These are phyloP conservation scores for Wolfiporia cocos DNA, from an alignment of 1,284 basidiomycete genomes.

Conservation along the genomic window DNA sequence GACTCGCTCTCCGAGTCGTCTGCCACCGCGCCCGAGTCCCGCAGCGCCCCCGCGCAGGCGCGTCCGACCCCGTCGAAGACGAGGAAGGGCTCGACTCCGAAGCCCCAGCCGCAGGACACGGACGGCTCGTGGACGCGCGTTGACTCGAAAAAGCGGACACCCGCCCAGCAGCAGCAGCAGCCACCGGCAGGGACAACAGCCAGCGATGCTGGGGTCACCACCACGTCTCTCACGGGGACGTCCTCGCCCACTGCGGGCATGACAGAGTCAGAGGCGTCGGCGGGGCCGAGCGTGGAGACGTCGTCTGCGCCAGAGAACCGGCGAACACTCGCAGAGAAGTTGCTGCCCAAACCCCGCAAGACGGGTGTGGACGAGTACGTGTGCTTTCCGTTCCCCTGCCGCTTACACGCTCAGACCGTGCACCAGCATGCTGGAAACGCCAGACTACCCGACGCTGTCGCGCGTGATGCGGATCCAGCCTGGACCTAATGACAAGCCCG, in stretches of 20 bases:
- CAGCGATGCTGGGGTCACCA: constrained; percentile 45
- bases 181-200: constrained; percentile 30
- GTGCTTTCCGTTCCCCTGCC: constrained; percentile 2
- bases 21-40: constrained; percentile 27
- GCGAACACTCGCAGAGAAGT: constrained; percentile 50
- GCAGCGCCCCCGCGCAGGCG: constrained; percentile 9
- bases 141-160: constrained; percentile 18
- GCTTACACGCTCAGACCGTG: neutral
- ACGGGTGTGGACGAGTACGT: constrained; percentile 66
- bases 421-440: constrained; percentile 53
- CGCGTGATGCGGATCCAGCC: constrained; percentile 63
- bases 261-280: constrained; percentile 32
- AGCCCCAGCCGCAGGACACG: constrained; percentile 24
- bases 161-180: constrained; percentile 2
- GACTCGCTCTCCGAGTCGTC: constrained; percentile 27
- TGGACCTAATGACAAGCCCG: constrained; percentile 46
- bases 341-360: constrained; percentile 51
- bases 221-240: constrained; percentile 46
- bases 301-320: constrained; percentile 27
- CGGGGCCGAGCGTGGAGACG: constrained; percentile 11
- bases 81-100: constrained; percentile 18
- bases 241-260: constrained; percentile 46
- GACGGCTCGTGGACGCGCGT: constrained; percentile 56
- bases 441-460: constrained; percentile 47
- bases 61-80: constrained; percentile 14